Percentiles rank a stretch among this genome's conserved stretches.
Evolutionary conservation across 257 asterid species (phyloP).

Genomic region (Solanum habrochaites): DNA sequence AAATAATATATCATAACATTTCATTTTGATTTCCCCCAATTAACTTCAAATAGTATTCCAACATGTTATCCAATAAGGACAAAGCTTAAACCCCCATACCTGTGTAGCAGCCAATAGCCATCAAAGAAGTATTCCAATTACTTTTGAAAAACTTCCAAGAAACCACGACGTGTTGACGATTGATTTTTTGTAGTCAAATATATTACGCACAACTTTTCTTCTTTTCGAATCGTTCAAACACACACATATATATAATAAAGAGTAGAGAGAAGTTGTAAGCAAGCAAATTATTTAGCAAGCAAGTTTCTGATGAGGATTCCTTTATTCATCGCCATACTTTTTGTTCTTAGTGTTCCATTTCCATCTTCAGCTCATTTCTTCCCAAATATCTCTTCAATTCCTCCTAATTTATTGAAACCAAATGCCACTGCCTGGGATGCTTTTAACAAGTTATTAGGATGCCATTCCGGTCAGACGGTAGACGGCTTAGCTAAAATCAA

Average conservation of each 20-base stretch:
- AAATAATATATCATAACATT: too few relatives aligned
- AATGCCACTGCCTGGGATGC: constrained; percentile 50
- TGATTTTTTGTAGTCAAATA: background rate
- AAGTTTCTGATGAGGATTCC: background rate
- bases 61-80: background rate
- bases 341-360: background rate
- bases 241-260: background rate
- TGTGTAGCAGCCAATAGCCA: background rate
- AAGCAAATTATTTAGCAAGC: background rate
- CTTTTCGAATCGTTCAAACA: background rate
- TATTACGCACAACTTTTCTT: background rate
- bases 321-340: background rate
- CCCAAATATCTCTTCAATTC: constrained; percentile 52
- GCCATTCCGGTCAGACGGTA: constrained; percentile 37
- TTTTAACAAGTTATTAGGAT: constrained; percentile 36
- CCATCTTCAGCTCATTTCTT: constrained; percentile 49
- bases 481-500: constrained; percentile 43
- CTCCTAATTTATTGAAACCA: constrained; percentile 24
- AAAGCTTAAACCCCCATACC: background rate
- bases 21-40: background rate
- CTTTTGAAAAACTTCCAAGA: background rate
- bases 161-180: background rate
- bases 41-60: background rate
- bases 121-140: background rate
- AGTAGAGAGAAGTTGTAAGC: background rate